Evolutionary conservation across 1,284 basidiomycete species (phyloP).

Genomic region (Microbotryum saponariae): DNA sequence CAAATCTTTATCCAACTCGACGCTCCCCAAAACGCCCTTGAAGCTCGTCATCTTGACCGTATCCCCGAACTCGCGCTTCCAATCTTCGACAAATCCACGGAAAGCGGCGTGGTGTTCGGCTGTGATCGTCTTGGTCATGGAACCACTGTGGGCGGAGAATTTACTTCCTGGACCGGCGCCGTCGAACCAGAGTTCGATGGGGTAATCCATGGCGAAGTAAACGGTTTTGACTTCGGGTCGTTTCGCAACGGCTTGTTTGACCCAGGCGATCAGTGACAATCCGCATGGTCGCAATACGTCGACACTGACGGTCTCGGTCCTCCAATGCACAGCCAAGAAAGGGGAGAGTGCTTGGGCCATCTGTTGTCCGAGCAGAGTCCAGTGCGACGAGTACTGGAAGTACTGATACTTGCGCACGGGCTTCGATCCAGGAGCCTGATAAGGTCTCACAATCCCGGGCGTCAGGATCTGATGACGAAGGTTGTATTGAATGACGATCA

Average conservation of each 20-base stretch:
- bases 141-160: constrained; percentile 30
- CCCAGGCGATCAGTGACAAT: constrained; percentile 18
- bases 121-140: constrained; percentile 34
- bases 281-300: constrained; percentile 26
- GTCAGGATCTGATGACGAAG: constrained; percentile 32
- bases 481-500: constrained; percentile 33
- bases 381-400: constrained; percentile 33
- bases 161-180: neutral
- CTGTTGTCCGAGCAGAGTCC: constrained; percentile 28
- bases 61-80: constrained; percentile 3
- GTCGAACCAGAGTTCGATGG: constrained; percentile 29
- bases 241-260: constrained; percentile 8
- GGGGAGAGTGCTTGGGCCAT: constrained; percentile 25
- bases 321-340: constrained; percentile 36
- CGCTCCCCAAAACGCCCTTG: constrained; percentile 4
- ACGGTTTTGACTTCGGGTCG: constrained; percentile 31
- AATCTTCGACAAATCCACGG: constrained; percentile 19
- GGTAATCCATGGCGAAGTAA: constrained; percentile 38
- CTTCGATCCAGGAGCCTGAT: constrained; percentile 6
- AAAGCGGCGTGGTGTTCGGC: constrained; percentile 34
- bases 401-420: constrained; percentile 24
- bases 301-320: constrained; percentile 34
- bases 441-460: neutral
- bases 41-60: constrained; percentile 19
- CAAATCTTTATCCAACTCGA: constrained; percentile 5